Conservation (phyloP, 768 basidiomycete genomes). For the Tulasnella sp. region DNA sequence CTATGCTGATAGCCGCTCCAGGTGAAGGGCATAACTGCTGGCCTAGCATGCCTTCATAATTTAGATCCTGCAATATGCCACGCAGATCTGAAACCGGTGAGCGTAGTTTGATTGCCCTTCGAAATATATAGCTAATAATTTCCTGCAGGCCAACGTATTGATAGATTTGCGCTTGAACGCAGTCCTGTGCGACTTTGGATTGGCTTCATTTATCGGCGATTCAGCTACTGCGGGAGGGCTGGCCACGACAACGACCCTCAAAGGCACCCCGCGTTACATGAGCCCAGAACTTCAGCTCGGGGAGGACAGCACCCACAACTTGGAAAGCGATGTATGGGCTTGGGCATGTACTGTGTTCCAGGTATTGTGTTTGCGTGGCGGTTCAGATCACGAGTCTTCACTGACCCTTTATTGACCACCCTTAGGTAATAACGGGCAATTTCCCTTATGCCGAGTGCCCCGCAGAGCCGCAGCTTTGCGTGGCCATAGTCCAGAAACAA, state of each 20-base stretch:
- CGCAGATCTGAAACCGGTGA: neutral
- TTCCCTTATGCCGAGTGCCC: neutral
- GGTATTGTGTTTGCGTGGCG: neutral
- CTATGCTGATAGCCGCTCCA: neutral
- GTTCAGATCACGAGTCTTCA: neutral
- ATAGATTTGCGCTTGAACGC: neutral
- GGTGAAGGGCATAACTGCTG: neutral
- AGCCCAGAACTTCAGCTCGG: constrained; percentile 3
- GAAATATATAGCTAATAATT: neutral
- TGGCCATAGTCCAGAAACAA: neutral
- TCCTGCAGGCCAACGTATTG: neutral
- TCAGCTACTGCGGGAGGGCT: neutral
- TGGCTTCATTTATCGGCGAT: neutral
- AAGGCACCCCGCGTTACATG: neutral
- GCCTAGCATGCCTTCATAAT: neutral
- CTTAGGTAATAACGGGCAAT: neutral
- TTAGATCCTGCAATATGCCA: neutral
- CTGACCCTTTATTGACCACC: neutral
- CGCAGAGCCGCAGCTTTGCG: neutral
- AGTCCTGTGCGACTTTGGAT: constrained; percentile 6
- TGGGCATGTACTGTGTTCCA: constrained; percentile 1
- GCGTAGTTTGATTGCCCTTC: neutral
- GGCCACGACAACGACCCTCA: constrained; percentile 1
- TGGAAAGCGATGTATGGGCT: constrained; percentile 11
- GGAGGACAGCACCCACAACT: neutral